Percentiles rank a stretch among this genome's conserved stretches.
These are phyloP conservation scores for Musa beccarii DNA, from an alignment of 176 grass and related monocot genomes.

Conservation along the genomic window DNA sequence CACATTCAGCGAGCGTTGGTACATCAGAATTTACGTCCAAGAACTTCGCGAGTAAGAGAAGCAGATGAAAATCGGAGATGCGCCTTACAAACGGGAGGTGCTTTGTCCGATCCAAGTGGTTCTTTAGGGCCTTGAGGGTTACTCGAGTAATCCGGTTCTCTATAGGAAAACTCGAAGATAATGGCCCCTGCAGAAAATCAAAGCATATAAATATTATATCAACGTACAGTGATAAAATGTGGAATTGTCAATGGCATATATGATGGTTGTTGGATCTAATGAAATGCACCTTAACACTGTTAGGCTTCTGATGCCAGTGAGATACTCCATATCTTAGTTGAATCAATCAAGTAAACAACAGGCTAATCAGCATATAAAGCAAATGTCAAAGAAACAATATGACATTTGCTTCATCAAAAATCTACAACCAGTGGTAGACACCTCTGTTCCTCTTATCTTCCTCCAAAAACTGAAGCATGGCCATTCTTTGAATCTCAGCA, in stretches of 20 bases:
- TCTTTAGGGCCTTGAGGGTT: conserved; percentile 35
- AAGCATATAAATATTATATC: no score
- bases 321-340: background rate
- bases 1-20: conserved; percentile 52
- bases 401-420: no score
- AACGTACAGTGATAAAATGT: no score
- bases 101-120: conserved; percentile 54
- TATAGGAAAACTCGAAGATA: conserved; percentile 54
- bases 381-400: background rate
- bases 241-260: background rate
- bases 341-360: background rate
- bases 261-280: background rate
- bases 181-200: conserved; percentile 38
- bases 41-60: conserved; percentile 47
- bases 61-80: conserved; percentile 86
- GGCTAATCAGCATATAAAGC: background rate
- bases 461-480: no score
- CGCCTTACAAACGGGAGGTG: conserved; percentile 67
- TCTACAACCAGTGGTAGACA: no score
- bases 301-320: background rate
- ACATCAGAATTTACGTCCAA: conserved; percentile 67
- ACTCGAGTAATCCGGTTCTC: conserved; percentile 54
- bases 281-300: background rate
- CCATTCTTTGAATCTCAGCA: no score
- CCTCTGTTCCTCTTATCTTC: no score